Percentiles rank a stretch among this genome's conserved stretches.
Evolutionary conservation across 768 basidiomycete genomes (phyloP).

Genomic region (Hericium erinaceus): DNA sequence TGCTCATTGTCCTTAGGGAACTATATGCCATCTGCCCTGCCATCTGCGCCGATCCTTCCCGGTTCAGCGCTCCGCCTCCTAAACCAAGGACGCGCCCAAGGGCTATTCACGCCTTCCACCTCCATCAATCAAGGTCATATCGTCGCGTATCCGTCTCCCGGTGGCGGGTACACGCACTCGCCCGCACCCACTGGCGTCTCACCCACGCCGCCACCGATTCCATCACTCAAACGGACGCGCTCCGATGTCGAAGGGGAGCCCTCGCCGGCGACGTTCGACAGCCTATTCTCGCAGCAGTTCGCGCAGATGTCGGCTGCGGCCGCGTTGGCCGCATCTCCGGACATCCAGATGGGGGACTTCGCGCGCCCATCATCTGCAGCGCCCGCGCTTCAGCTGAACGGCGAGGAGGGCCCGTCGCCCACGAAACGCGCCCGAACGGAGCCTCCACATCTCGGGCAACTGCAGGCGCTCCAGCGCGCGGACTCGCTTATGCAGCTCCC

Average conservation of each 20-base stretch:
- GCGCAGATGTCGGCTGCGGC: slow-evolving; percentile 11
- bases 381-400: slow-evolving; percentile 32
- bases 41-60: slow-evolving; percentile 80
- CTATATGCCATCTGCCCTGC: slow-evolving; percentile 32
- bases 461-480: neutral
- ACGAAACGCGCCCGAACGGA: slow-evolving; percentile 66
- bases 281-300: slow-evolving; percentile 15
- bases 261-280: slow-evolving; percentile 4
- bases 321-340: slow-evolving; percentile 26
- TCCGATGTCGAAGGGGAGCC: slow-evolving; percentile 57
- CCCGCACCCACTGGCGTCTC: slow-evolving; percentile 30
- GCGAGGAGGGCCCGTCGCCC: slow-evolving; percentile 58
- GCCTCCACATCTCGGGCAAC: slow-evolving; percentile 14
- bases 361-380: slow-evolving; percentile 43
- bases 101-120: slow-evolving; percentile 79
- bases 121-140: slow-evolving; percentile 38
- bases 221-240: slow-evolving; percentile 49
- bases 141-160: slow-evolving; percentile 45
- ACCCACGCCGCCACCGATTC: slow-evolving; percentile 27
- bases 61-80: slow-evolving; percentile 77
- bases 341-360: slow-evolving; percentile 38
- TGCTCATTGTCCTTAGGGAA: slow-evolving; percentile 4
- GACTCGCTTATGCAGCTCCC: slow-evolving; percentile 22
- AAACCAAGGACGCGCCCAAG: slow-evolving; percentile 80
- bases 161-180: slow-evolving; percentile 39